These are phyloP conservation scores for Curvularia sp. DNA, from an alignment of 2,329 filamentous ascomycete genomes.

Conservation along the genomic window DNA sequence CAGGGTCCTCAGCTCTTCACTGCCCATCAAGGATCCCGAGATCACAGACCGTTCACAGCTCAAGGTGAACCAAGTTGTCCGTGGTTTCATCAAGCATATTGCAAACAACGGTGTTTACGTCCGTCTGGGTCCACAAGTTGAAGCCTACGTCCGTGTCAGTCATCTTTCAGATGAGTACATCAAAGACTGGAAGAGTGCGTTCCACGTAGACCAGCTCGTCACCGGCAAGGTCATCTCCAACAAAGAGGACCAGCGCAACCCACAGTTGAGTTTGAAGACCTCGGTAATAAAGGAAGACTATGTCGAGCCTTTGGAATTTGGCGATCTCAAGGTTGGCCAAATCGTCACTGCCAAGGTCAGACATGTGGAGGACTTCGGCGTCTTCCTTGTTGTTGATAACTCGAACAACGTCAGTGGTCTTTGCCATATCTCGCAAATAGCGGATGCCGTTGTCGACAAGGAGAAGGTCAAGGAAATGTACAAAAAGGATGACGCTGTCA, in stretches of 20 bases:
- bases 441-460: slow-evolving; percentile 80
- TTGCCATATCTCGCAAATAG: slow-evolving; percentile 91
- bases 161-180: slow-evolving; percentile 90
- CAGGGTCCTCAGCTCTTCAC: slow-evolving; percentile 83
- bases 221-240: slow-evolving; percentile 81
- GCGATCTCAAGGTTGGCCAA: slow-evolving; percentile 80
- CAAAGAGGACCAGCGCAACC: slow-evolving; percentile 70
- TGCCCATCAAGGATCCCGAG: slow-evolving; percentile 81
- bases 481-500: slow-evolving; percentile 88
- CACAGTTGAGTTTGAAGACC: slow-evolving; percentile 86
- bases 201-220: slow-evolving; percentile 87
- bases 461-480: slow-evolving; percentile 91
- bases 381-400: slow-evolving; percentile 88
- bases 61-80: slow-evolving; percentile 76
- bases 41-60: slow-evolving; percentile 75
- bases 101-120: slow-evolving; percentile 90
- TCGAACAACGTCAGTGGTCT: slow-evolving; percentile 90
- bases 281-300: slow-evolving; percentile 84
- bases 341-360: slow-evolving; percentile 87
- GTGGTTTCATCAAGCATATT: slow-evolving; percentile 91
- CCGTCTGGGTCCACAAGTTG: slow-evolving; percentile 78
- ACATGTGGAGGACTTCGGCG: slow-evolving; percentile 93
- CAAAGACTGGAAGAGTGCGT: slow-evolving; percentile 93
- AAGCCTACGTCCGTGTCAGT: slow-evolving; percentile 81
- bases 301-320: slow-evolving; percentile 72